Percentiles rank a stretch among this genome's conserved stretches.
Evolutionary conservation across 106 monocot genomes (phyloP).

Genomic region (Dendrobium nobile): DNA sequence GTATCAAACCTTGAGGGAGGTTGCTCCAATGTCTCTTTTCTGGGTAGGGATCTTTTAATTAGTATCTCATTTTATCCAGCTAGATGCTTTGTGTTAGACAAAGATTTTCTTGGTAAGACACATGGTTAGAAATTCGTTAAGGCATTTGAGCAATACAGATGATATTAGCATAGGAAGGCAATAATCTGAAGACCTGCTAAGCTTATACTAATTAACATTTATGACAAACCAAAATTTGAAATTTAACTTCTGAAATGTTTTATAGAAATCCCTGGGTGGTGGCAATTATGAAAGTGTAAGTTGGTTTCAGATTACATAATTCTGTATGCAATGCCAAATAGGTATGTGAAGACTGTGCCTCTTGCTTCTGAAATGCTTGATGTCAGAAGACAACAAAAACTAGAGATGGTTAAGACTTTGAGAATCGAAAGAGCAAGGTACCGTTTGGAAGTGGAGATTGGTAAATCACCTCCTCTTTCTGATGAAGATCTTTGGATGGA

Average conservation of each 20-base stretch:
- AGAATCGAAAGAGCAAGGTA: slow-evolving; percentile 52
- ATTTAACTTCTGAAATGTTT: background rate
- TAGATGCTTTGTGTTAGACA: no score
- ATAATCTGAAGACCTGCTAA: background rate
- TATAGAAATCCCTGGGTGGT: background rate
- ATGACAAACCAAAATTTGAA: background rate
- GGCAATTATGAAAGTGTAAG: background rate
- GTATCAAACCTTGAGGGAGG: no score
- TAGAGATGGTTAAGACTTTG: slow-evolving; percentile 54
- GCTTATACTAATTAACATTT: background rate
- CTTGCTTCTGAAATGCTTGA: slow-evolving; percentile 73
- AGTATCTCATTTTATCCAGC: no score
- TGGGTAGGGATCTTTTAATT: no score
- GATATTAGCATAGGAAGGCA: background rate
- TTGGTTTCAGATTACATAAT: background rate
- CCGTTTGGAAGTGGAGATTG: slow-evolving; percentile 67
- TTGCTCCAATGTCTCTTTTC: no score
- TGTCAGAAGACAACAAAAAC: slow-evolving; percentile 55
- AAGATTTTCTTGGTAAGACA: no score
- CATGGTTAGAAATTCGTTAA: background rate
- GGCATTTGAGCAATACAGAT: background rate
- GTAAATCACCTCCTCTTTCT: slow-evolving; percentile 74
- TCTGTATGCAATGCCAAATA: slow-evolving; percentile 8
- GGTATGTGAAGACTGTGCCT: slow-evolving; percentile 73
- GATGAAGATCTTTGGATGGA: slow-evolving; percentile 69